Evolutionary conservation across 768 basidiomycete genomes (phyloP).

Genomic region (Strobilomyces dryophilus): DNA sequence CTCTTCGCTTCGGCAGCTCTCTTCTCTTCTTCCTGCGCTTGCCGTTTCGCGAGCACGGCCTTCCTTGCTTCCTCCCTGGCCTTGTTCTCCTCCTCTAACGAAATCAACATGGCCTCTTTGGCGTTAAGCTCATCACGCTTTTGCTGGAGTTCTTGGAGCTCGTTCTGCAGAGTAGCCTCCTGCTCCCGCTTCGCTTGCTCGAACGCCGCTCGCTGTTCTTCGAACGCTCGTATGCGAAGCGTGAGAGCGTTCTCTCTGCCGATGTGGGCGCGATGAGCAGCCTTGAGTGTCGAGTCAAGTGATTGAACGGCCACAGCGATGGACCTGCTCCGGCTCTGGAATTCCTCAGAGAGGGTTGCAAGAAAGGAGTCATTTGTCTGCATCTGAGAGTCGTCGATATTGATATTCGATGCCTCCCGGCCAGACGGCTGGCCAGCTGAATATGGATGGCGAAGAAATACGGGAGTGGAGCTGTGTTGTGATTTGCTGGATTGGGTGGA

Average conservation of each 20-base stretch:
- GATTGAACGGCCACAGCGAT: conserved; percentile 14
- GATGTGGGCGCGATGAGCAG: conserved; percentile 9
- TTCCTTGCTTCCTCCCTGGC: conserved; percentile 24
- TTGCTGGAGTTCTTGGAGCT: conserved; percentile 17
- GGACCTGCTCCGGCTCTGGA: conserved; percentile 4
- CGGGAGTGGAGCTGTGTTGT: not conserved
- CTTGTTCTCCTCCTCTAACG: conserved; percentile 22
- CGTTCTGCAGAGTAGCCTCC: conserved; percentile 16
- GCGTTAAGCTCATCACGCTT: conserved; percentile 16
- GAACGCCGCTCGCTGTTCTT: conserved; percentile 20
- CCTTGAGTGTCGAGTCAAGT: conserved; percentile 4
- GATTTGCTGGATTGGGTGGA: not conserved
- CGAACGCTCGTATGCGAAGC: conserved; percentile 9
- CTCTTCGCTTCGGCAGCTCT: conserved; percentile 15
- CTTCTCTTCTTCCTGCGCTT: conserved; percentile 25
- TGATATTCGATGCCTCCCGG: not conserved
- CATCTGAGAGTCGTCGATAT: not conserved
- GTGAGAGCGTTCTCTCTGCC: conserved; percentile 17
- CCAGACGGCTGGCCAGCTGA: not conserved
- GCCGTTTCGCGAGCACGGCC: conserved; percentile 16
- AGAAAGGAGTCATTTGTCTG: not conserved
- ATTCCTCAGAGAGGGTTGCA: conserved; percentile 5
- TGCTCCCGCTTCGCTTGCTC: conserved; percentile 16
- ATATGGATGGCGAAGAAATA: conserved; percentile 11
- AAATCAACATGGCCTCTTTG: conserved; percentile 17